These are phyloP conservation scores for Geotrichum reessii DNA, from an alignment of 1,139 yeast genomes.

Conservation along the genomic window DNA sequence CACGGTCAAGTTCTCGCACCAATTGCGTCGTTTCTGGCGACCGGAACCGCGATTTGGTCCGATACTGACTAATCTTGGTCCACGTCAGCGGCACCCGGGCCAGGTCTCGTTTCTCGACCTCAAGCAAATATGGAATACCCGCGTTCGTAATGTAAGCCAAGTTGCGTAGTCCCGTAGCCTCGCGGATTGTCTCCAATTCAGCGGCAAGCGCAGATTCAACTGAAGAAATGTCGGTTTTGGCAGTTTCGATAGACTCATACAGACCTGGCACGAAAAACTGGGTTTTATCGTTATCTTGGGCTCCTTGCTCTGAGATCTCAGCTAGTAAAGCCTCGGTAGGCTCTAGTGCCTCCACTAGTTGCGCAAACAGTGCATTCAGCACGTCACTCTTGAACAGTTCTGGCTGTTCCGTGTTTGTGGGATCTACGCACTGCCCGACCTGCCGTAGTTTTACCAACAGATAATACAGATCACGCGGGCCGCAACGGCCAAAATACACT, in stretches of 20 bases:
- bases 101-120: conserved; percentile 57
- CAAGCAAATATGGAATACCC: conserved; percentile 66
- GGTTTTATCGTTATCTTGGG: conserved; percentile 47
- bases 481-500: conserved; percentile 56
- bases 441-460: conserved; percentile 43
- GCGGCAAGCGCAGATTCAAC: conserved; percentile 31
- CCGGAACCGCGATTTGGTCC: conserved; percentile 64
- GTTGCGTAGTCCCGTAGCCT: conserved; percentile 51
- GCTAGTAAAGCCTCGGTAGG: conserved; percentile 39
- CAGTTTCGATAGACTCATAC: conserved; percentile 39
- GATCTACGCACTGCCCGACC: conserved; percentile 13
- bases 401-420: not conserved
- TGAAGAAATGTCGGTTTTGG: conserved; percentile 16
- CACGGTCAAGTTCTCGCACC: conserved; percentile 53
- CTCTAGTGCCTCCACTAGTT: conserved; percentile 24
- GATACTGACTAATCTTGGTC: conserved; percentile 70
- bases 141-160: conserved; percentile 52
- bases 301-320: conserved; percentile 53
- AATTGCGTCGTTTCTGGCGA: conserved; percentile 53
- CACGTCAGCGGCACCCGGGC: conserved; percentile 63
- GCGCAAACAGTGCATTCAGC: conserved; percentile 33
- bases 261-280: conserved; percentile 35
- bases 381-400: conserved; percentile 29
- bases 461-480: conserved; percentile 59
- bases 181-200: conserved; percentile 44